These are phyloP conservation scores for Agaricus subrufescens DNA, from an alignment of 768 basidiomycete genomes.

Conservation along the genomic window DNA sequence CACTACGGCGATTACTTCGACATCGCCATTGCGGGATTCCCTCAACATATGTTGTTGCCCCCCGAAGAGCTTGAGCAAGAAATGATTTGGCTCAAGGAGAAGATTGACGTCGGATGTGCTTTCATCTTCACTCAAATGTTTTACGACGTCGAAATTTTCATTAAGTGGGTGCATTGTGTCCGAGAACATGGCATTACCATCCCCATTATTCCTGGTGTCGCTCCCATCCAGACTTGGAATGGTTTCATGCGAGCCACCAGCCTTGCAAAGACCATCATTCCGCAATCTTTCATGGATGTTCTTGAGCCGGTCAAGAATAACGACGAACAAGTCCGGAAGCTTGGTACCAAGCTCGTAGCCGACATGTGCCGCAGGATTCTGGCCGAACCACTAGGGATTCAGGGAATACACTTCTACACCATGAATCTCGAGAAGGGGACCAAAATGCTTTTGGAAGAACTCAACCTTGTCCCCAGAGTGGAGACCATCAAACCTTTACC, in stretches of 20 bases:
- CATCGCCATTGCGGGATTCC: constrained; percentile 91
- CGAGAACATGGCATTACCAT: constrained; percentile 83
- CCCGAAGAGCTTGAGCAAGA: constrained; percentile 73
- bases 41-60: constrained; percentile 72
- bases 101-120: constrained; percentile 83
- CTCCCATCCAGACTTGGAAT: constrained; percentile 95
- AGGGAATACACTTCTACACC: constrained; percentile 93
- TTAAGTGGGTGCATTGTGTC: constrained; percentile 82
- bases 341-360: constrained; percentile 92
- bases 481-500: constrained; percentile 94
- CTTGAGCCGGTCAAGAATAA: constrained; percentile 87
- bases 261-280: constrained; percentile 76
- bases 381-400: constrained; percentile 72
- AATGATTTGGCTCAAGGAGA: constrained; percentile 83
- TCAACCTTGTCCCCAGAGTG: constrained; percentile 80
- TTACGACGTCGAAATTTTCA: constrained; percentile 89
- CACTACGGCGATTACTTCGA: constrained; percentile 92
- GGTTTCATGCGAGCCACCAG: constrained; percentile 84
- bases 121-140: constrained; percentile 99
- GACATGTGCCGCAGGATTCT: constrained; percentile 91
- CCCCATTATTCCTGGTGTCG: constrained; percentile 91
- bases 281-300: constrained; percentile 66
- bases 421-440: constrained; percentile 97
- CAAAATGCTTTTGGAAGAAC: constrained; percentile 90
- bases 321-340: constrained; percentile 87